Percentiles rank a stretch among this genome's conserved stretches.
Conservation (phyloP, 352 stramenopile genomes). For the Phytophthora pluvialis region DNA sequence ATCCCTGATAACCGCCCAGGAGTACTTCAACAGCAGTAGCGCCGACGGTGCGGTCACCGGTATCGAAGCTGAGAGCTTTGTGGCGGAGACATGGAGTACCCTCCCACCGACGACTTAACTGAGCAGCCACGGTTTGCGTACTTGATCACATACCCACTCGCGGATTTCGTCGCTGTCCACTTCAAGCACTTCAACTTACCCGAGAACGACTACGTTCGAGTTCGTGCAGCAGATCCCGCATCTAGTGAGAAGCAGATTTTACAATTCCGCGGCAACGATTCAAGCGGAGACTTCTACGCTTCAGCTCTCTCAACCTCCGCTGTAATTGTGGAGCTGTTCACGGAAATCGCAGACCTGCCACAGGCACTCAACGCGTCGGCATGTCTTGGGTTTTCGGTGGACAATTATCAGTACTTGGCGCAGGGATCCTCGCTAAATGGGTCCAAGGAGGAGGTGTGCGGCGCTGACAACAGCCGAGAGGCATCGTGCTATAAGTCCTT, state of each 20-base stretch:
- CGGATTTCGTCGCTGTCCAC: conserved; percentile 64
- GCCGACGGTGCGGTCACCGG: not conserved
- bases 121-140: conserved; percentile 43
- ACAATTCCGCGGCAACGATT: conserved; percentile 43
- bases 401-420: conserved; percentile 47
- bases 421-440: conserved; percentile 22
- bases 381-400: conserved; percentile 59
- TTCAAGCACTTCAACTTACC: conserved; percentile 73
- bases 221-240: conserved; percentile 39
- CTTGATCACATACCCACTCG: conserved; percentile 47
- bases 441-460: conserved; percentile 58
- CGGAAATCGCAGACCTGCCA: conserved; percentile 5
- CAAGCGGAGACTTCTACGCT: conserved; percentile 41
- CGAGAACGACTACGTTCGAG: conserved; percentile 51
- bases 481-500: conserved; percentile 51
- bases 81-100: conserved; percentile 30
- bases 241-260: conserved; percentile 34
- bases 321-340: conserved; percentile 58
- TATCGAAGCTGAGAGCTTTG: conserved; percentile 28
- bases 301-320: conserved; percentile 37
- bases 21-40: conserved; percentile 13
- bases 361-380: conserved; percentile 18
- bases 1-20: not conserved
- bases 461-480: conserved; percentile 56
- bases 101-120: conserved; percentile 22